Percentiles rank a stretch among this genome's conserved stretches.
phyloP scores from a whole-genome alignment of 495 filamentous ascomycete species.

The Baudoinia panamericana region DNA sequence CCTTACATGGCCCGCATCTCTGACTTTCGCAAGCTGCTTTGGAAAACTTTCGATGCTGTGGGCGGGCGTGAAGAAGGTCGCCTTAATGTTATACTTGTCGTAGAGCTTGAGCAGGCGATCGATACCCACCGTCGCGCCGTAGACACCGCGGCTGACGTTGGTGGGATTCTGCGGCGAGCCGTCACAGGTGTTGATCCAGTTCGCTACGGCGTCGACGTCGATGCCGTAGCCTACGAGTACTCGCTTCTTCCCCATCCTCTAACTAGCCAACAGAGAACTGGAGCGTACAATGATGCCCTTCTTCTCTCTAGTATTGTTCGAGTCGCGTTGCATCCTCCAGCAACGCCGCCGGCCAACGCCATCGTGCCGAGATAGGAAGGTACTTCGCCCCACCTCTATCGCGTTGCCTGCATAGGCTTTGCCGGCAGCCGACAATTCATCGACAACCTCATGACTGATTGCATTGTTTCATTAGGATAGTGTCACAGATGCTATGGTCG shows the following conservation, averaged over 20 bases:
- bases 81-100: conserved; percentile 31
- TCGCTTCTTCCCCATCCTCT: conserved; percentile 20
- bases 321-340: too few species aligned
- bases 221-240: conserved; percentile 29
- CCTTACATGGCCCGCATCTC: conserved; percentile 32
- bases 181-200: conserved; percentile 32
- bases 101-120: conserved; percentile 32
- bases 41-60: conserved; percentile 33
- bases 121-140: conserved; percentile 32
- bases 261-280: too few species aligned
- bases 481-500: too few species aligned
- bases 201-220: conserved; percentile 37
- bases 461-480: too few species aligned
- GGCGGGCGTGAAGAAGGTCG: conserved; percentile 34
- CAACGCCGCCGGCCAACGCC: too few species aligned
- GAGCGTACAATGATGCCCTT: too few species aligned
- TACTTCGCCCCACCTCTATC: too few species aligned
- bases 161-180: conserved; percentile 24
- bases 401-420: too few species aligned
- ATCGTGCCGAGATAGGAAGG: too few species aligned
- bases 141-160: conserved; percentile 30
- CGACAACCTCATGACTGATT: too few species aligned
- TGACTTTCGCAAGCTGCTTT: conserved; percentile 26
- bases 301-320: too few species aligned
- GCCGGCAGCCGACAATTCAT: too few species aligned